A percentile compares a stretch with the other conserved stretches of the same genome.
Evolutionary conservation across 371 early-diverging fungal genomes (phyloP).

Genomic region (Actinomortierella ambigua): DNA sequence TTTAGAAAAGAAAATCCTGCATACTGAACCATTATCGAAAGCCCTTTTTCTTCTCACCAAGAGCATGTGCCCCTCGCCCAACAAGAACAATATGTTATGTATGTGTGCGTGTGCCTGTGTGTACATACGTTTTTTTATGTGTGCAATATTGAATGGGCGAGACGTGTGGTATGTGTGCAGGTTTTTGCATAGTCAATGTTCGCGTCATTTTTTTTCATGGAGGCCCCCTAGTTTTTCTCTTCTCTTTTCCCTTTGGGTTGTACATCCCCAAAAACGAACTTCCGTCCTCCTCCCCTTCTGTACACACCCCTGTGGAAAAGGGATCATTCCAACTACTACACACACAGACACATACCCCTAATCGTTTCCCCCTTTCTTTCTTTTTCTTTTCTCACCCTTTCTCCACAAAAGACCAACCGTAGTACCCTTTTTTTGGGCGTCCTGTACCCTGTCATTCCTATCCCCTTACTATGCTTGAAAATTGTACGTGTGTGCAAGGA

Average conservation of each 20-base stretch:
- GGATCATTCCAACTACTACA: neutral
- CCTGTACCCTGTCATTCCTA: no score
- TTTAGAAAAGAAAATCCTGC: neutral
- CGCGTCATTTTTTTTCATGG: no score
- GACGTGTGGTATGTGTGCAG: no score
- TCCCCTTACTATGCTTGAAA: neutral
- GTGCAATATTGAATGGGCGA: no score
- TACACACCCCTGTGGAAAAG: neutral
- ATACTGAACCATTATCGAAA: neutral
- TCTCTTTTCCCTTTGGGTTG: neutral
- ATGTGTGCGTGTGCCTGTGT: no score
- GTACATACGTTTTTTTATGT: no score
- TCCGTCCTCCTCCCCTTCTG: neutral
- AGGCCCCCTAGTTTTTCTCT: neutral
- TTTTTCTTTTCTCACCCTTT: neutral
- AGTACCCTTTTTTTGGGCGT: no score
- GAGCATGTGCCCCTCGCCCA: no score
- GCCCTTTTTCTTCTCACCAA: neutral
- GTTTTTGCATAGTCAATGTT: no score
- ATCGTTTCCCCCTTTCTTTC: neutral
- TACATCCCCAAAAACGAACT: neutral
- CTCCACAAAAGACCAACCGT: neutral
- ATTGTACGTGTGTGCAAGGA: neutral
- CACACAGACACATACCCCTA: no score
- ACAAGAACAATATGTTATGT: no score